Percentiles rank a stretch among this genome's conserved stretches.
phyloP scores from a whole-genome alignment of 495 filamentous ascomycete genomes.

The Aeminium ludgeri region DNA sequence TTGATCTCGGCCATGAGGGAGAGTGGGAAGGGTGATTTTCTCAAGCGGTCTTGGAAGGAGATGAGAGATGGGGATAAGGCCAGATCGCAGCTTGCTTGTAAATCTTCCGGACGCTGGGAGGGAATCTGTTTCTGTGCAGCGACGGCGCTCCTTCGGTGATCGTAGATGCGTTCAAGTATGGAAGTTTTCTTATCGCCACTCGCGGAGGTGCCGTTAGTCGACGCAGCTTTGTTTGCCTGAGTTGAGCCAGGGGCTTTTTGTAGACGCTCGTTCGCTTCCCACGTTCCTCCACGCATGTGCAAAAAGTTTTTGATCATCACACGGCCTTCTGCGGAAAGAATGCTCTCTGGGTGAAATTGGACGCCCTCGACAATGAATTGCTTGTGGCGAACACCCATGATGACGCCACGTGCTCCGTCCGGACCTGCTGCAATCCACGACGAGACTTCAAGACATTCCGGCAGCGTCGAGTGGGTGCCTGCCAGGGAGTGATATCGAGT shows the following conservation, averaged over 20 bases:
- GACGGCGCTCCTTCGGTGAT: conserved; percentile 59
- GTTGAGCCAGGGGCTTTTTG: conserved; percentile 9
- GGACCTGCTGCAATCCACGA: conserved; percentile 52
- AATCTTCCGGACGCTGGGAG: conserved; percentile 62
- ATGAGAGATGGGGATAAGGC: conserved; percentile 75
- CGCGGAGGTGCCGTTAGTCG: conserved; percentile 12
- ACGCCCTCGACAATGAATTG: conserved; percentile 79
- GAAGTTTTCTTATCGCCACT: conserved; percentile 43
- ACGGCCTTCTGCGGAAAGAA: conserved; percentile 75
- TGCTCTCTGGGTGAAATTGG: conserved; percentile 96
- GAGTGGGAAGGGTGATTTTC: conserved; percentile 61
- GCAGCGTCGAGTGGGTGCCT: conserved; percentile 77
- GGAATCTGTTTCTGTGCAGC: conserved; percentile 71
- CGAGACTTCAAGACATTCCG: conserved; percentile 70
- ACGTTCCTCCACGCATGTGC: conserved; percentile 69
- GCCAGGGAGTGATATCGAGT: conserved; percentile 95
- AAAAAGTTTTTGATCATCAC: conserved; percentile 88
- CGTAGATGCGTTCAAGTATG: conserved; percentile 85
- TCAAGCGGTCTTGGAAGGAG: conserved; percentile 60
- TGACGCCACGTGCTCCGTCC: conserved; percentile 56
- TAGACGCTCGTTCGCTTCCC: conserved; percentile 52
- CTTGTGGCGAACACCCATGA: conserved; percentile 95
- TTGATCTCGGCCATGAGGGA: conserved; percentile 96
- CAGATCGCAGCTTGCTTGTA: conserved; percentile 75
- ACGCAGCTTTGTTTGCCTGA: conserved; percentile 15